Percentiles rank a stretch among this genome's conserved stretches.
These are phyloP conservation scores for Dactylonectria estremocensis DNA, from an alignment of 2,329 filamentous ascomycete genomes.

Conservation along the genomic window DNA sequence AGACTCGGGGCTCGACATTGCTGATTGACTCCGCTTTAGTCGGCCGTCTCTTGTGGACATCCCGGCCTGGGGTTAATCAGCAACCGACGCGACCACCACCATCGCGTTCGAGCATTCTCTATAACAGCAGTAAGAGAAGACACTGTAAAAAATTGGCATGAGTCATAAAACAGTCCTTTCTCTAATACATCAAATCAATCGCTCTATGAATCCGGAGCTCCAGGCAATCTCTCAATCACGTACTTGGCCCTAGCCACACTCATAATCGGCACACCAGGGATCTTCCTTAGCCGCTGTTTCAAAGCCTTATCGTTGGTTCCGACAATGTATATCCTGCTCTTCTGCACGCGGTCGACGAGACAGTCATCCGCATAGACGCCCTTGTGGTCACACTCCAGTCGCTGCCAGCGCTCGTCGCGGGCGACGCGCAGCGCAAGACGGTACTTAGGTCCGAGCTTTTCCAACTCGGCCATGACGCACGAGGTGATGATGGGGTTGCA, in stretches of 20 bases:
- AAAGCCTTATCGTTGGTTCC: conserved; percentile 85
- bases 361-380: conserved; percentile 89
- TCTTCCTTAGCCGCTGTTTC: conserved; percentile 86
- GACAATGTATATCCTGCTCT: conserved; percentile 84
- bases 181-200: conserved; percentile 18
- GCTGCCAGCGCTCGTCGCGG: conserved; percentile 89
- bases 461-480: conserved; percentile 85
- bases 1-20: background rate
- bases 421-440: conserved; percentile 88
- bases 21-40: background rate
- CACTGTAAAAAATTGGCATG: background rate
- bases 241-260: conserved; percentile 92
- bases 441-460: conserved; percentile 92
- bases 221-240: conserved; percentile 91
- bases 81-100: background rate
- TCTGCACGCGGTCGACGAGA: conserved; percentile 80
- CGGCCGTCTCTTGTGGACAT: conserved; percentile 14
- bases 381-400: conserved; percentile 91
- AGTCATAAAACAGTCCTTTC: conserved; percentile 20
- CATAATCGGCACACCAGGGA: conserved; percentile 78
- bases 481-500: conserved; percentile 88
- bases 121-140: background rate
- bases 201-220: conserved; percentile 75
- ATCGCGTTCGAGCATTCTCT: background rate
- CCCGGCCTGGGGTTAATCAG: background rate